Percentiles rank a stretch among this genome's conserved stretches.
Evolutionary conservation across 2,329 filamentous ascomycete genomes (phyloP).

Genomic region (Parastagonospora avenae): DNA sequence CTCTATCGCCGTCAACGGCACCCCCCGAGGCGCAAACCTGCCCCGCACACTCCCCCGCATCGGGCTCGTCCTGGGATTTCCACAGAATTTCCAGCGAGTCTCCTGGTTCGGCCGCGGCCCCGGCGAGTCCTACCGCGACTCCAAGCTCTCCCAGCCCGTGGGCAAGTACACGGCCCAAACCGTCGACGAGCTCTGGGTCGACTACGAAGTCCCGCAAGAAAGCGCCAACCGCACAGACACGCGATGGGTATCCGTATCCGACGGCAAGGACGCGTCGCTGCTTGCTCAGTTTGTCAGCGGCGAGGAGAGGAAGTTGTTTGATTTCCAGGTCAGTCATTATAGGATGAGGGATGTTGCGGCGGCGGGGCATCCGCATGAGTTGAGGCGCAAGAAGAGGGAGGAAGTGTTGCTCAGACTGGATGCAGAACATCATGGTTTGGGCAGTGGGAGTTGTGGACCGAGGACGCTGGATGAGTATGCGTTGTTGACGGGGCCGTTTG

Average conservation of each 20-base stretch:
- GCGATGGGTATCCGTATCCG: constrained; percentile 56
- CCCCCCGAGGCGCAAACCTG: constrained; percentile 55
- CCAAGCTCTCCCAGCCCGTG: constrained; percentile 62
- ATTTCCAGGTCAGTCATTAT: constrained; percentile 64
- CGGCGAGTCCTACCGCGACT: constrained; percentile 70
- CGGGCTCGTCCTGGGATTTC: constrained; percentile 63
- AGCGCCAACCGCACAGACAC: constrained; percentile 67
- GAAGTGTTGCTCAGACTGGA: constrained; percentile 65
- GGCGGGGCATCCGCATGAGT: constrained; percentile 68
- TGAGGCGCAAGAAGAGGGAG: constrained; percentile 59
- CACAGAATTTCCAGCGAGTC: constrained; percentile 53
- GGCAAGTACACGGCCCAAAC: constrained; percentile 53
- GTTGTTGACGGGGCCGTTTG: constrained; percentile 44
- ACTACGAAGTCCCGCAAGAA: constrained; percentile 72
- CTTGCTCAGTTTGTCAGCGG: constrained; percentile 37
- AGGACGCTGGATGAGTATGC: constrained; percentile 52
- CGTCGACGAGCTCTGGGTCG: constrained; percentile 59
- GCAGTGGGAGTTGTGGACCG: constrained; percentile 67
- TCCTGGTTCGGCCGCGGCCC: constrained; percentile 69
- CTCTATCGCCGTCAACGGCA: constrained; percentile 52
- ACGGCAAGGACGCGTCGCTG: constrained; percentile 16
- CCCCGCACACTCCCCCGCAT: constrained; percentile 65
- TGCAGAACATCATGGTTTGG: constrained; percentile 66
- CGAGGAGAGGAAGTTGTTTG: constrained; percentile 25
- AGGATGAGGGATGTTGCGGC: constrained; percentile 59